Evolutionary conservation across 192 early-diverging fungal species (phyloP), one percentile per base, ranked within the genome.

Genomic region (Ambispora gerdemannii): DNA sequence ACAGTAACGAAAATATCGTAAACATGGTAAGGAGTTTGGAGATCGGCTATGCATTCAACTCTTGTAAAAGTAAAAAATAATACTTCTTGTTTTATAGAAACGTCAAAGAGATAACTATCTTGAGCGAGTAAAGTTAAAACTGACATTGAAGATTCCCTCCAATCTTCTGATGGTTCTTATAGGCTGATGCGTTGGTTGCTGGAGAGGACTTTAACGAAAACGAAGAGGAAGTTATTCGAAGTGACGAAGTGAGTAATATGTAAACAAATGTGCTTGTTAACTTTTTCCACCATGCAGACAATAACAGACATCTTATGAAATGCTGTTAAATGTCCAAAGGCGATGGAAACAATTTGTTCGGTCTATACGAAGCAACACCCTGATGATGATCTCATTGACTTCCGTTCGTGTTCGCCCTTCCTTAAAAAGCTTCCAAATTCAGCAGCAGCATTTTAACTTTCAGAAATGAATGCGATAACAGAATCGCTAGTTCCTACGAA

Each of bases 251-350:
- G 15, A 43, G 6, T 43, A 43, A 43, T 43, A 43, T 15, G 38
- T 43, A 43, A 43, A 10, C 38, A 43, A 43, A 43, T 43, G 38
- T 15, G 7, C 38, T 43, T 43, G 38, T 43, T 10, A 43, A 15
- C 15, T 15, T 43, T 15, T 43, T 43, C 15, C 38, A 43, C 38
- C 38, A 6, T 10, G 7, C 38, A 43, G 38, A 43, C 38, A 63
- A 70, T 70, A 70, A 60, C 27, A 60, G 68, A 43, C 30, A 59
- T 59, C 50, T 59, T 70, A 51, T 50, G 34, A 49, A 63, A 72
- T 51, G 27, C 51, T 33, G 10, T 25, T 30, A 20, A 55, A 72
- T 17, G 0, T 34, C 51, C 71, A 72, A 47, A 72, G n/a, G 4
- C 60, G 30, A 0, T 58, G 34, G 60, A 63, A 63, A 15, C 50